Evolutionary conservation across 2,329 filamentous ascomycete species (phyloP).

Genomic region (Phialophora macrospora): DNA sequence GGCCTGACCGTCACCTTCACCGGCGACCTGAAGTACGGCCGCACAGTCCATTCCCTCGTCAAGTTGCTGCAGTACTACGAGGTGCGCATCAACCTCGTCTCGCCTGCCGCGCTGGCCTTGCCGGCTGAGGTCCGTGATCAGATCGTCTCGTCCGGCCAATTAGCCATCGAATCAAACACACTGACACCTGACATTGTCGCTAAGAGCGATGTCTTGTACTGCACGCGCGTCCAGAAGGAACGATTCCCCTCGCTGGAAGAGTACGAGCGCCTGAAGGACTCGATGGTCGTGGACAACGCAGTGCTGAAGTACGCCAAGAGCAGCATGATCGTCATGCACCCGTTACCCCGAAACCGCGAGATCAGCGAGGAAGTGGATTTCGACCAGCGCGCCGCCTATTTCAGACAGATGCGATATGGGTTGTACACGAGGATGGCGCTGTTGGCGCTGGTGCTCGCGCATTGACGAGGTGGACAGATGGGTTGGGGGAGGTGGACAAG

Average conservation of each 20-base stretch:
- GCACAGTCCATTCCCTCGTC: slow-evolving; percentile 92
- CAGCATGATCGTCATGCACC: slow-evolving; percentile 94
- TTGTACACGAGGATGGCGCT: slow-evolving; percentile 98
- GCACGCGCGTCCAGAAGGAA: slow-evolving; percentile 95
- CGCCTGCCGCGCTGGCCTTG: slow-evolving; percentile 77
- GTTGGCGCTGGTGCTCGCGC: slow-evolving; percentile 85
- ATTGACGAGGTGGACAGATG: not conserved
- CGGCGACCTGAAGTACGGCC: slow-evolving; percentile 89
- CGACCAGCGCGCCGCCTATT: slow-evolving; percentile 95
- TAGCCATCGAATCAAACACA: slow-evolving; percentile 74
- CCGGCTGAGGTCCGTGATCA: slow-evolving; percentile 75
- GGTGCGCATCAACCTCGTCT: slow-evolving; percentile 88
- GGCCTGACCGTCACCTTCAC: slow-evolving; percentile 95
- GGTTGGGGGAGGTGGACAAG: not conserved
- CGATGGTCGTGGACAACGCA: slow-evolving; percentile 86
- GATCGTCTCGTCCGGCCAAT: slow-evolving; percentile 74
- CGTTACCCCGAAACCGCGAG: slow-evolving; percentile 90
- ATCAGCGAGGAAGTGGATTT: slow-evolving; percentile 96
- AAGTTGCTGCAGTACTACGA: slow-evolving; percentile 96
- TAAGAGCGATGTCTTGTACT: slow-evolving; percentile 90
- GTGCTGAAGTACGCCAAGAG: slow-evolving; percentile 89
- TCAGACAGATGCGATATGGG: slow-evolving; percentile 97
- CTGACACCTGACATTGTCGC: slow-evolving; percentile 87
- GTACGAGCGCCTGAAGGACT: slow-evolving; percentile 87
- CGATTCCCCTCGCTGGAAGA: slow-evolving; percentile 79